Conservation (phyloP, 805 yeast genomes). For the Barnettozyma pratensis region DNA sequence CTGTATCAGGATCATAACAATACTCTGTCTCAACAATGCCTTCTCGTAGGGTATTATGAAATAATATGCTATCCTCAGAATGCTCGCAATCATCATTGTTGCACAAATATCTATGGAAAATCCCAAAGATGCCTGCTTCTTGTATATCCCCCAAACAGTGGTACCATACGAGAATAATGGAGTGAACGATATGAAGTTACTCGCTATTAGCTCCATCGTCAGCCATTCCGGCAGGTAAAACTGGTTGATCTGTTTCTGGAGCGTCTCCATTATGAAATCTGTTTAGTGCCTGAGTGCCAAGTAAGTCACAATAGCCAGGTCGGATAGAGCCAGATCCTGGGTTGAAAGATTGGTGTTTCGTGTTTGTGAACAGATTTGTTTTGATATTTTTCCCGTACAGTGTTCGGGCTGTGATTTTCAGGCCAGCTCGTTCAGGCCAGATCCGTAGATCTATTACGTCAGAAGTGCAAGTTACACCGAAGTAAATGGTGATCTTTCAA, state of each 20-base stretch:
- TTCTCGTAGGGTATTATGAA: conserved; percentile 75
- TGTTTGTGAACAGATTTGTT: too few relatives aligned
- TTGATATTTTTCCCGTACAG: too few relatives aligned
- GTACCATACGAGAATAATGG: conserved; percentile 87
- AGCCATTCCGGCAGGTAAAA: conserved; percentile 45
- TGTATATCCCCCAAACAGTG: conserved; percentile 64
- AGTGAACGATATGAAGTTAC: conserved; percentile 67
- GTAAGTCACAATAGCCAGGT: too few relatives aligned
- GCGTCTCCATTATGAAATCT: conserved; percentile 13
- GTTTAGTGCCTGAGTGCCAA: too few relatives aligned
- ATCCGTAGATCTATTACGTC: too few relatives aligned
- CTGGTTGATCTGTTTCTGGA: conserved; percentile 33
- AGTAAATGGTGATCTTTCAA: too few relatives aligned
- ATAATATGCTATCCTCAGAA: conserved; percentile 71
- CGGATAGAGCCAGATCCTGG: too few relatives aligned
- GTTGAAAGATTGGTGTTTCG: too few relatives aligned
- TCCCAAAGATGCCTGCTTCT: conserved; percentile 63
- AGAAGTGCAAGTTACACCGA: too few relatives aligned
- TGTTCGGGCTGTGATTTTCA: too few relatives aligned
- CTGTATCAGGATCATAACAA: conserved; percentile 84
- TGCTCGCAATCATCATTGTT: conserved; percentile 78
- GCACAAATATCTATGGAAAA: conserved; percentile 91
- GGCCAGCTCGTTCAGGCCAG: too few relatives aligned
- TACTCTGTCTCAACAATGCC: conserved; percentile 71
- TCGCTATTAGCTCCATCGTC: conserved; percentile 51